These are phyloP conservation scores for Fusarium cicatricum DNA, from an alignment of 2,329 filamentous ascomycete genomes.

Conservation along the genomic window DNA sequence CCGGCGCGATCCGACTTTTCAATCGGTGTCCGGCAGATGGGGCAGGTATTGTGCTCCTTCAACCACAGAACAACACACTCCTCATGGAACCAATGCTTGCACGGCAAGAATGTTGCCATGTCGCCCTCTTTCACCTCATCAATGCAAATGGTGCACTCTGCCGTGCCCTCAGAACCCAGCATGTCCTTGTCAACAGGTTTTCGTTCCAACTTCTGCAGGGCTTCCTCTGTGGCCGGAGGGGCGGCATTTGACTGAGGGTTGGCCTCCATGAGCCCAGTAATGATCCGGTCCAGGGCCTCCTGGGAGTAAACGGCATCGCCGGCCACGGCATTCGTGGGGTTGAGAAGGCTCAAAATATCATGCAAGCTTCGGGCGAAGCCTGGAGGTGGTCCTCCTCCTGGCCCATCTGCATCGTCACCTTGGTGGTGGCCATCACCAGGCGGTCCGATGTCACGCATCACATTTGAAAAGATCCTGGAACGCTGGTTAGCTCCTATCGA, in stretches of 20 bases:
- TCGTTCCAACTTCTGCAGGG: conserved; percentile 77
- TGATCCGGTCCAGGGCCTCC: conserved; percentile 87
- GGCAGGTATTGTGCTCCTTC: conserved; percentile 90
- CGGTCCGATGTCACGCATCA: conserved; percentile 52
- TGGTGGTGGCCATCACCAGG: conserved; percentile 42
- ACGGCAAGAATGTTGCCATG: conserved; percentile 81
- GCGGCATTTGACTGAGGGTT: conserved; percentile 79
- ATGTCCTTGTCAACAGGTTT: conserved; percentile 75
- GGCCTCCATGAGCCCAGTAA: conserved; percentile 88
- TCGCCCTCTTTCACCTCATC: conserved; percentile 79
- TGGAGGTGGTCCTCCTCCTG: conserved; percentile 27
- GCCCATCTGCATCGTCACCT: conserved; percentile 17
- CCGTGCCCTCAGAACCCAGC: conserved; percentile 70
- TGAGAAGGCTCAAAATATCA: conserved; percentile 63
- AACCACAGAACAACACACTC: conserved; percentile 85
- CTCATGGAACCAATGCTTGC: conserved; percentile 93
- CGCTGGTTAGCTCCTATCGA: conserved; percentile 45
- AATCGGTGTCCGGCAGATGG: conserved; percentile 74
- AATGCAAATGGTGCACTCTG: conserved; percentile 95
- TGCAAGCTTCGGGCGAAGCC: conserved; percentile 52
- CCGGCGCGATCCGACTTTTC: conserved; percentile 47
- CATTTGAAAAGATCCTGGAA: conserved; percentile 56
- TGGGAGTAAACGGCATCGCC: conserved; percentile 92
- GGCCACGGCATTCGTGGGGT: conserved; percentile 60
- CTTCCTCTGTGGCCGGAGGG: conserved; percentile 78